Percentiles rank a stretch among this genome's conserved stretches.
phyloP scores from a whole-genome alignment of 1,284 basidiomycete species.

The Irpex lacteus region DNA sequence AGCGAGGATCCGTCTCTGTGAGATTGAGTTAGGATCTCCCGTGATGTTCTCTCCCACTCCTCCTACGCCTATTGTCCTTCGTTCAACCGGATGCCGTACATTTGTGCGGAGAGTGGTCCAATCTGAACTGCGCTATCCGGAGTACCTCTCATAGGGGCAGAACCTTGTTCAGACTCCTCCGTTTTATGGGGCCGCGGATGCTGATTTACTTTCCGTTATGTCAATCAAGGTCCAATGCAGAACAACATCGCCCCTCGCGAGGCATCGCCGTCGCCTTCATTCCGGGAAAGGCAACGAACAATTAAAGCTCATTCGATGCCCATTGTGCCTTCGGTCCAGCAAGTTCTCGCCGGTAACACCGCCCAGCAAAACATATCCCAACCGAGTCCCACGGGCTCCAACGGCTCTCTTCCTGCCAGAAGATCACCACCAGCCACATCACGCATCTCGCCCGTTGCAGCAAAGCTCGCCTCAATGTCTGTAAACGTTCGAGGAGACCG shows the following conservation, averaged over 20 bases:
- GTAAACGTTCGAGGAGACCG: constrained; percentile 24
- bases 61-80: neutral
- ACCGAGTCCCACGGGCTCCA: constrained; percentile 55
- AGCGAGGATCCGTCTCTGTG: constrained; percentile 12
- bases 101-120: constrained; percentile 8
- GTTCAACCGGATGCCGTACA: constrained; percentile 2
- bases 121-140: constrained; percentile 3
- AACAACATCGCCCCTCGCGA: constrained; percentile 54
- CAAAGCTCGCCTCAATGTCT: constrained; percentile 41
- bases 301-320: constrained; percentile 62
- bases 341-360: constrained; percentile 37
- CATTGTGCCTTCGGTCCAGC: constrained; percentile 51
- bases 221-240: constrained; percentile 33
- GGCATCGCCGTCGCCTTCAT: constrained; percentile 64
- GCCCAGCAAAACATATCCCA: constrained; percentile 35
- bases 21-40: constrained; percentile 16
- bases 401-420: constrained; percentile 38
- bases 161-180: constrained; percentile 13
- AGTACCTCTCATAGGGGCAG: constrained; percentile 10
- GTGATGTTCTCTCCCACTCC: constrained; percentile 1
- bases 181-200: constrained; percentile 19
- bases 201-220: constrained; percentile 22
- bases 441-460: constrained; percentile 33
- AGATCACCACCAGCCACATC: constrained; percentile 40
- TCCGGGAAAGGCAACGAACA: constrained; percentile 56